Evolutionary conservation across 306 rosid species (phyloP), one percentile per base, ranked within the genome.

Genomic region (Vicia sativa): DNA sequence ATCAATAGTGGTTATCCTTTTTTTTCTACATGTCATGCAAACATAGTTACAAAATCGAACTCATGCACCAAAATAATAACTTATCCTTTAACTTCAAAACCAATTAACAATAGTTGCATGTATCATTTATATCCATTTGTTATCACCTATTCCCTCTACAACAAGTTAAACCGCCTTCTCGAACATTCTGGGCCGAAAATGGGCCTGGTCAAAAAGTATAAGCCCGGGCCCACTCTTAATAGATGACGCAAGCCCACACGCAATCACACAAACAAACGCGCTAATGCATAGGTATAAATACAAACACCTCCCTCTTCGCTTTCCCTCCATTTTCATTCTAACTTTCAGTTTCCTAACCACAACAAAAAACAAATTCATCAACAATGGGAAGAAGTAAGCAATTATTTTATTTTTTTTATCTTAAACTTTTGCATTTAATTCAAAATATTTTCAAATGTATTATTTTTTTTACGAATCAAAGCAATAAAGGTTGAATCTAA

Each of bases 301-400:
- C 9, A 1, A 66, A 7, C 45, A 29, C 59, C 14, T n/a, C 14
- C 44, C 41, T 23, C 71, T 31, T 7, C 31, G 0, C 28, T 2
- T 65, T 65, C 45, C 6, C 23, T 65, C 31, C 71, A 65, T 46
- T 29, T 65, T 46, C 59, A 46, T 16, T 14, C 5, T 16, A 12
- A 15, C 6, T 21, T 21, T 62, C 31, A 6, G 9, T 6, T 38
- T 39, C 29, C 9, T 34, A 34, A 7, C 4, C 49, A 41, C 52
- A 62, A 4, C 13, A 6, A n/a, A n/a, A 44, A 29, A n/a, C n/a
- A 25, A 25, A 7, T 1, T 34, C 38, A 34, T 13, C 58, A 26
- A 48, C 34, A 11, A 66, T 66, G 71, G 71, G 71, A 48, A 66
- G 71, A 48, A 66, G 71, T 66, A 66, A 66, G 59, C 56, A 11